These are phyloP conservation scores for Naganishia vishniacii DNA, from an alignment of 768 basidiomycete species.

Conservation along the genomic window DNA sequence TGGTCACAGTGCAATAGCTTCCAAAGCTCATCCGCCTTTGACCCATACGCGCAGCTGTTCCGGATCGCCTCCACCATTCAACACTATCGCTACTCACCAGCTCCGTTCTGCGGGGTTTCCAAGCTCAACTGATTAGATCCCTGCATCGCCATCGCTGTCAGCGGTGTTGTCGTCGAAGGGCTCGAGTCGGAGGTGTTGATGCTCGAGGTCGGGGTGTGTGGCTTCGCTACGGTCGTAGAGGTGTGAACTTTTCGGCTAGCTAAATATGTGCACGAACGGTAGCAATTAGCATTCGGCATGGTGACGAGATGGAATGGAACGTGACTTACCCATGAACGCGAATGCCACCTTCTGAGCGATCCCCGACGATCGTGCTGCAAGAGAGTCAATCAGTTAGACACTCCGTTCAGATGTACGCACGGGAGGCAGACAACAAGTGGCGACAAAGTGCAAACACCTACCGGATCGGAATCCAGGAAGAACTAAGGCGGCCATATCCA, in stretches of 20 bases:
- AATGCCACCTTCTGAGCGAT: slow-evolving; percentile 25
- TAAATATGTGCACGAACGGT: background rate
- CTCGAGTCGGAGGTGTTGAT: slow-evolving; percentile 38
- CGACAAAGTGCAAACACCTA: background rate
- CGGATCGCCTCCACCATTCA: too few relatives aligned
- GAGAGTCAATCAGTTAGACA: slow-evolving; percentile 11
- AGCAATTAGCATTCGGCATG: background rate
- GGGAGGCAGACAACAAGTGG: background rate
- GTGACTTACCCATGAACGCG: slow-evolving; percentile 32
- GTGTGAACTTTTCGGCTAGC: slow-evolving; percentile 26
- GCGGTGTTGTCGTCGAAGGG: slow-evolving; percentile 40
- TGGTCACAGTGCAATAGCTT: too few relatives aligned
- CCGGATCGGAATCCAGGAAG: slow-evolving; percentile 33
- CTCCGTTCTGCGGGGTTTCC: slow-evolving; percentile 81
- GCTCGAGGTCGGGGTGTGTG: slow-evolving; percentile 39
- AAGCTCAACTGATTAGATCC: slow-evolving; percentile 80
- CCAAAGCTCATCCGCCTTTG: too few relatives aligned
- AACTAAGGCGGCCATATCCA: slow-evolving; percentile 30
- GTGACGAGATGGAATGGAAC: too few relatives aligned
- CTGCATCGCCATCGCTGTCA: slow-evolving; percentile 64
- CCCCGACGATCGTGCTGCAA: slow-evolving; percentile 17
- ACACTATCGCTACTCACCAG: too few relatives aligned
- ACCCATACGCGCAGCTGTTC: too few relatives aligned
- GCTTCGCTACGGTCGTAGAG: slow-evolving; percentile 39
- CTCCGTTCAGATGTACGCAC: background rate